Evolutionary conservation across 371 early-diverging fungal species (phyloP).

Genomic region (Rhizopus stolonifer): DNA sequence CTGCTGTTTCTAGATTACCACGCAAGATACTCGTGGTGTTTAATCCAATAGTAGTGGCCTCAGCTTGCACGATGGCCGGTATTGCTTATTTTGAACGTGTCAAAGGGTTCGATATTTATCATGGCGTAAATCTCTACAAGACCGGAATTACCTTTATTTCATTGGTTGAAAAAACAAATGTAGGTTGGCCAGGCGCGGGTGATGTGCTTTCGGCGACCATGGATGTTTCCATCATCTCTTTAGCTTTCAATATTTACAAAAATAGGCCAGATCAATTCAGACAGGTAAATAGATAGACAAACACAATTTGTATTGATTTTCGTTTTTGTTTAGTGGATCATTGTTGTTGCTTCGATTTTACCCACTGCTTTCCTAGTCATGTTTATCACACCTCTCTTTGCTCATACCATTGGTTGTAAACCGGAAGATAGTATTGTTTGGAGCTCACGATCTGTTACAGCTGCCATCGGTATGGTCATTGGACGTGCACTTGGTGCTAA

Average conservation of each 20-base stretch:
- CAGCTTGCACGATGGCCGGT: constrained; percentile 23
- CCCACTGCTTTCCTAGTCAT: constrained; percentile 27
- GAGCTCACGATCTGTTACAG: constrained; percentile 29
- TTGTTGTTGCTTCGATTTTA: constrained; percentile 15
- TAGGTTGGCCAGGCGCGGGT: constrained; percentile 35
- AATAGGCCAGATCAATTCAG: constrained; percentile 16
- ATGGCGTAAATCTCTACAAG: constrained; percentile 19
- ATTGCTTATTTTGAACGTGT: constrained; percentile 26
- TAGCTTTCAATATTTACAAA: constrained; percentile 31
- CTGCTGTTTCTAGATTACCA: constrained; percentile 17
- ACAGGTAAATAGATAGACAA: constrained; percentile 15
- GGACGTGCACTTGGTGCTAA: constrained; percentile 26
- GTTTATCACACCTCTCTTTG: constrained; percentile 35
- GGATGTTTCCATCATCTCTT: constrained; percentile 34
- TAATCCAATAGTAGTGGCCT: constrained; percentile 27
- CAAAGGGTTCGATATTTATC: constrained; percentile 23
- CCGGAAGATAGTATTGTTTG: constrained; percentile 26
- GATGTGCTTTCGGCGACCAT: constrained; percentile 29
- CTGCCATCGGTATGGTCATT: constrained; percentile 40
- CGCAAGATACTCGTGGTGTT: constrained; percentile 8
- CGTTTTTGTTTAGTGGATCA: constrained; percentile 14
- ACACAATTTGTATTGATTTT: background rate
- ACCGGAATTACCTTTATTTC: constrained; percentile 17
- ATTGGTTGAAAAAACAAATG: constrained; percentile 19
- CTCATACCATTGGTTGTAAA: constrained; percentile 26